Evolutionary conservation across 2,329 filamentous ascomycete species (phyloP).

Genomic region (Fusarium xylarioides): DNA sequence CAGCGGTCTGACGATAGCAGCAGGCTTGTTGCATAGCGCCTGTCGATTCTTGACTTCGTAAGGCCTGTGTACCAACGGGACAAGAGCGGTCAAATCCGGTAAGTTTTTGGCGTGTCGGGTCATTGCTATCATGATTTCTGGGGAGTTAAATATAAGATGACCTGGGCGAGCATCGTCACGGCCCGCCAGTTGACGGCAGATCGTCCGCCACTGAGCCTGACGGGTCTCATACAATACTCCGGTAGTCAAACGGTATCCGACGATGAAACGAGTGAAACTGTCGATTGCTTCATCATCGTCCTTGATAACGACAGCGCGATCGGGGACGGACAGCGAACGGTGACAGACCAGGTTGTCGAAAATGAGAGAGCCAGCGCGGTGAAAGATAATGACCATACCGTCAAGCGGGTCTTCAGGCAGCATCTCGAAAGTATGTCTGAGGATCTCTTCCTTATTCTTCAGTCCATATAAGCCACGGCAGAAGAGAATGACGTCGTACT

Average conservation of each 20-base stretch:
- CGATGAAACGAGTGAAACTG: slow-evolving; percentile 62
- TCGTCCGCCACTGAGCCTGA: slow-evolving; percentile 56
- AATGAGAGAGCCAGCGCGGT: slow-evolving; percentile 57
- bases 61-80: slow-evolving; percentile 48
- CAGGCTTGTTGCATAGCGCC: slow-evolving; percentile 55
- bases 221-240: slow-evolving; percentile 43
- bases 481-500: slow-evolving; percentile 66
- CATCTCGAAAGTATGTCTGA: slow-evolving; percentile 58
- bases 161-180: slow-evolving; percentile 47
- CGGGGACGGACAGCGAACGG: slow-evolving; percentile 56
- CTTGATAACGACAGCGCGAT: slow-evolving; percentile 53
- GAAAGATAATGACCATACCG: slow-evolving; percentile 63
- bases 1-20: slow-evolving; percentile 57
- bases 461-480: slow-evolving; percentile 73
- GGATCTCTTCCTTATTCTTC: slow-evolving; percentile 55
- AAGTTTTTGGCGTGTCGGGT: slow-evolving; percentile 55
- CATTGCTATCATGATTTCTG: slow-evolving; percentile 62
- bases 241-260: slow-evolving; percentile 54
- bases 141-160: slow-evolving; percentile 58
- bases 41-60: slow-evolving; percentile 61
- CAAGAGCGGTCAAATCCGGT: slow-evolving; percentile 52
- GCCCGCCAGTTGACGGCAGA: slow-evolving; percentile 60
- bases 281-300: slow-evolving; percentile 58
- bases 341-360: slow-evolving; percentile 60
- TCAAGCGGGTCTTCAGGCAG: slow-evolving; percentile 51